Base-by-base conservation (phyloP, 2,329 filamentous ascomycete genomes). In the Claviceps fusiformis region DNA sequence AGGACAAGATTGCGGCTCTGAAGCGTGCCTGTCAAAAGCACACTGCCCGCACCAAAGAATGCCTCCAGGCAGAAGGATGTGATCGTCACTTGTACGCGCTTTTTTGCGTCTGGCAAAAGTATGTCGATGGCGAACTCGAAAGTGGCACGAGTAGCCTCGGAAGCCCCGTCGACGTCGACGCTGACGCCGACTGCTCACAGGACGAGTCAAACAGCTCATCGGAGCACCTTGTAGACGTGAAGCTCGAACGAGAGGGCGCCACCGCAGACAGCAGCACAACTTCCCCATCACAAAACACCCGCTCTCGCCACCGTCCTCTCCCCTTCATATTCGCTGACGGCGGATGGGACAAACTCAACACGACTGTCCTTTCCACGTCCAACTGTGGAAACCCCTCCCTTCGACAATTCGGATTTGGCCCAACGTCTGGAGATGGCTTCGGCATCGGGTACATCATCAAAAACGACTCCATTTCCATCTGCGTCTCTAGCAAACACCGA, bases 371-470 rank as follows among this genome's bases (percentile, higher is more conserved):
- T 44, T 95, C 89, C 7, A 97, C 93, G 0, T 96, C 91, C n/a
- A 98, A 98, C 75, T 98, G 93, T 70, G 93, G 93, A 57, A 98
- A 97, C 70, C 93, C 93, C 0, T 89, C 86, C 0, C 82, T 98
- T 19, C 84, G 93, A 2, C 92, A 97, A 63, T 98, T 98, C 64
- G 93, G 93, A 3, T 98, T 98, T 67, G 93, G 93, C 0, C 93
- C 93, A 1, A 95, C 92, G 0, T 92, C 88, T 0, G 92, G 85
- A 2, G 90, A 96, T 61, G 93, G 93, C 0, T 97, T 97, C 65
- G 93, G 93, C 35, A 96, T 98, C 55, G 93, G 93, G 2, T 98
- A 98, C 73, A 97, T 98, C 64, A 96, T 98, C 79, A 98, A 98
- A 71, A 69, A 71, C 31, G 68, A 70, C 19, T 80, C 82, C 51